Evolutionary conservation across 2,329 filamentous ascomycete genomes (phyloP), one percentile per base, ranked within the genome.

Genomic region (Pseudopithomyces maydicus): DNA sequence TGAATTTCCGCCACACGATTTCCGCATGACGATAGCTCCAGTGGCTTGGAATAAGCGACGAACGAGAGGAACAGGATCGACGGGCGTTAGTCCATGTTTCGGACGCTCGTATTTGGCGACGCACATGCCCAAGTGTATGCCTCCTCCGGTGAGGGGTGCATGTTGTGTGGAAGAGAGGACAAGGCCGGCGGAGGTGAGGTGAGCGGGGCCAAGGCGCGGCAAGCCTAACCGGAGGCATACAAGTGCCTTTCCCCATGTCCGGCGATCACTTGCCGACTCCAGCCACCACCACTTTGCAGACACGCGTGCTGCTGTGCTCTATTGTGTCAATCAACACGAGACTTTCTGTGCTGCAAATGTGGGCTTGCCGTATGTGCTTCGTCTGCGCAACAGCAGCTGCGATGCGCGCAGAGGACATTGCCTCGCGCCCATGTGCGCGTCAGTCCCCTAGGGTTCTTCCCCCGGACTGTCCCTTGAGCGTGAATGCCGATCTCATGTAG

Each of bases 111-210:
- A 50, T 50, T 19, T 8, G 23, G 35, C 15, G 33, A 35, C 33
- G 26, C 26, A 17, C 36, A 36, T n/a, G n/a, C n/a, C n/a, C n/a
- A n/a, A n/a, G n/a, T 42, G 48, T 26, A 38, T 17, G 8, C 33
- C 23, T 43, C 26, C 23, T n/a, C 48, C 48, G 23, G n/a, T 7
- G 42, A 38, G 20, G 36, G 36, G 22, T 23, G 23, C 11, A 22
- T 19, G 48, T 33, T 19, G 48, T 33, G 48, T 42, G 23, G 48
- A 42, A 38, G 38, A 51, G 33, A 42, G 42, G 23, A 38, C 33
- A 51, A 29, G 17, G 12, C 48, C 48, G 48, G 20, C 48, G 48
- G 48, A 51, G 35, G 48, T 51, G 38, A 42, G 48, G 48, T 51
- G 48, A 41, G 48, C 48, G 10, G 38, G 19, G 19, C 26, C 22